Base-by-base conservation (phyloP, 768 basidiomycete species). In the Polyporus arcularius region DNA sequence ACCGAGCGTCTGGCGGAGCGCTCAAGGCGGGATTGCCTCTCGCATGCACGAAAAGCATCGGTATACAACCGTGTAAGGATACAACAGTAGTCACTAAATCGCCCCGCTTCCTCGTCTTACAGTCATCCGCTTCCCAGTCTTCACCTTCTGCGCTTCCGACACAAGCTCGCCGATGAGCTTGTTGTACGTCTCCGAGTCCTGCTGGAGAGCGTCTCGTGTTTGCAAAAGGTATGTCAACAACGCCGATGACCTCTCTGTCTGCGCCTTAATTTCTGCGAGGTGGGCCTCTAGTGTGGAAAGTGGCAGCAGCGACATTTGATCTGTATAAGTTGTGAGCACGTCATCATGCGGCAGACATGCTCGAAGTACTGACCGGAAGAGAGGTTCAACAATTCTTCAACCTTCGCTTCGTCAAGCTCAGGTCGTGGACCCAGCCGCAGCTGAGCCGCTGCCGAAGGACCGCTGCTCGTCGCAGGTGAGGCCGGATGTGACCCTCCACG, bases 151-250 rank as follows among this genome's bases (percentile, higher is more conserved):
- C 38, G 95, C 94, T 73, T 96, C 93, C 45, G 86, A 86, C n/a
- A 97, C 93, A 52, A 97, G 78, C 70, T 94, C 94, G 30, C 89
- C 95, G 61, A 97, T 97, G 58, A 95, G 79, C 15, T 86, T 88
- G 73, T 97, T 96, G 69, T 94, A 94, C 30, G 87, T 90, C 77
- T 97, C 89, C 40, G 87, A 88, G 70, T 92, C 91, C 74, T 94
- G 92, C 72, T 93, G 90, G 61, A 93, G 71, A 38, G 88, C 84
- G 63, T 94, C 93, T 59, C 87, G 82, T 41, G 84, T 82, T 75
- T 97, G 94, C 61, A 96, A 77, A 39, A 94, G 76, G 75, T 94
- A 84, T 18, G 92, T 94, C 57, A 97, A 78, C 10, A 93, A 76
- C 12, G 83, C 74, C 1, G 93, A 94, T 0, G 90, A 85, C 42